Conservation (phyloP, 2,329 filamentous ascomycete species). For the Orbilia ellipsospora region DNA sequence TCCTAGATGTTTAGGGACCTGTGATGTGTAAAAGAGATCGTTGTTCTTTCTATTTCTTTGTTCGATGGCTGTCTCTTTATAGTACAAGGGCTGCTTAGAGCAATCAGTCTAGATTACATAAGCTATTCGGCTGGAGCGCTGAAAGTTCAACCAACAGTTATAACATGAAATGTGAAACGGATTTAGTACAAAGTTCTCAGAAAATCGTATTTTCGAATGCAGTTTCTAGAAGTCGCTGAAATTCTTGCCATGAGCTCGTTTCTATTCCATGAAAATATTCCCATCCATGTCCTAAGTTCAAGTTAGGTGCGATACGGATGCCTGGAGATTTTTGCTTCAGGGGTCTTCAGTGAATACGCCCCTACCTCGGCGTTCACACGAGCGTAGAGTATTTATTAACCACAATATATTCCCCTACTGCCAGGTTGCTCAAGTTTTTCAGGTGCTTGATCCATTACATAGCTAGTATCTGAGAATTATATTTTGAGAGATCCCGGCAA, state of each 20-base stretch:
- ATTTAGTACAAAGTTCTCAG: conserved; percentile 6
- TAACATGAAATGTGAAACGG: conserved; percentile 6
- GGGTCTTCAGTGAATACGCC: conserved; percentile 3
- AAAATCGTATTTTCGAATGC: conserved; percentile 5
- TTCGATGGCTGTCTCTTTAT: conserved; percentile 6
- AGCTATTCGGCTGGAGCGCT: conserved; percentile 4
- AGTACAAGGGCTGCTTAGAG: conserved; percentile 3
- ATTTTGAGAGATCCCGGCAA: conserved; percentile 4
- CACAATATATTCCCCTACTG: conserved; percentile 4
- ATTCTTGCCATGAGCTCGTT: conserved; percentile 5
- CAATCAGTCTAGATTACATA: conserved; percentile 5
- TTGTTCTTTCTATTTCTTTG: conserved; percentile 7
- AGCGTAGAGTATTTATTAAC: conserved; percentile 1
- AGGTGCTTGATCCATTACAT: conserved; percentile 6
- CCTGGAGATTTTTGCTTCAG: conserved; percentile 5
- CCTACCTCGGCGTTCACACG: conserved; percentile 2
- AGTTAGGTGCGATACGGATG: conserved; percentile 3
- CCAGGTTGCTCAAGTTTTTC: conserved; percentile 4
- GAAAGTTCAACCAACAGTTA: conserved; percentile 4
- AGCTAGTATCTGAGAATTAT: conserved; percentile 5
- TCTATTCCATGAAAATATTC: conserved; percentile 4
- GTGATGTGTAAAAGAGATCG: conserved; percentile 4
- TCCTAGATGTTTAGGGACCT: conserved; percentile 4
- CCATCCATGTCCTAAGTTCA: conserved; percentile 5
- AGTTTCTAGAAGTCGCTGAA: conserved; percentile 6